Evolutionary conservation across 2,329 filamentous ascomycete genomes (phyloP), one percentile per base, ranked within the genome.

Genomic region (Cladosporium oxysporum): DNA sequence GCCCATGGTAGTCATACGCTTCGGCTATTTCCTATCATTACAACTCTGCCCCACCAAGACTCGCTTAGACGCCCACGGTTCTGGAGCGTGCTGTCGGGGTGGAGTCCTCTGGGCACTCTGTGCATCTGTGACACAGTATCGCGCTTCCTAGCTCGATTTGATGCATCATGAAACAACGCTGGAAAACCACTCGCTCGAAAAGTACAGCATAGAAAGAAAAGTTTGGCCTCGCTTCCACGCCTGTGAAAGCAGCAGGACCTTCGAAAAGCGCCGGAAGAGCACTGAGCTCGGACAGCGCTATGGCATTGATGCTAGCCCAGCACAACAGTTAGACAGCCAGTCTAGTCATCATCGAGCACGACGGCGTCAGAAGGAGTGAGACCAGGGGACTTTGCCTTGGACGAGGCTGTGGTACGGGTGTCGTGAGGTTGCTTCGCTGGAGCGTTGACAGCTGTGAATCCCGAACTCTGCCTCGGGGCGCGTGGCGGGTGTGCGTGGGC

Each of bases 371-470:
- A 31, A 6, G 29, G 26, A 23, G 61, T 29, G 29, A 37, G 44
- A 11, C 31, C 59, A 12, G 44, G 59, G 2, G 59, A 31, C 26
- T 16, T 37, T 52, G 29, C 29, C 14, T 35, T 37, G 6, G 47
- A 52, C 26, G 31, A 35, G 10, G 41, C 3, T 10, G 41, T 18
- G 16, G 35, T 18, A 5, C 57, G 55, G 10, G 33, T 53, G 31
- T 37, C 29, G 55, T 57, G 58, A 29, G 61, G 6, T n/a, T 31
- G 8, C n/a, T 33, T 35, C 21, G 21, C 18, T 5, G 58, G 58
- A 11, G 66, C 66, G 37, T 68, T 68, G 26, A 68, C 66, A 28
- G 66, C 66, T 11, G 66, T 68, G 29, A 68, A 68, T 18, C 66
- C 66, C 16, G 61, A 57, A 23, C 23, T 47, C 10, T 23, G 57